Conservation (phyloP, 352 stramenopile species). For the Phytophthora ohioensis region DNA sequence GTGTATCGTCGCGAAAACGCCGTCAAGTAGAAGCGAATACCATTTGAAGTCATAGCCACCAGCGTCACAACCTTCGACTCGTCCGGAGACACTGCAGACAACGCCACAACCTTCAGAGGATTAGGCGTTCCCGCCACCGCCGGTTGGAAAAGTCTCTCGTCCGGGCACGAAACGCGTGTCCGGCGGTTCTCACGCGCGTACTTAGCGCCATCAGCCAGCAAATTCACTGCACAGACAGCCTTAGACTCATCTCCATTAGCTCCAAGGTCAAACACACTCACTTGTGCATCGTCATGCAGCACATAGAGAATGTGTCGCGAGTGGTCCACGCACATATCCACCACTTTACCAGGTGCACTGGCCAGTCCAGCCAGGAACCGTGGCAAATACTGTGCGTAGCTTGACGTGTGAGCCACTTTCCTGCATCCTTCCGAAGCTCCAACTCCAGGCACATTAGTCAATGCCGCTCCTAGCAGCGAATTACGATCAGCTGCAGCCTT, state of each 20-base stretch:
- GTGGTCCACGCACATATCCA: conserved; percentile 90
- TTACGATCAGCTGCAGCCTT: conserved; percentile 43
- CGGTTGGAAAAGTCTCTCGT: conserved; percentile 82
- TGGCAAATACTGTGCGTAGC: conserved; percentile 81
- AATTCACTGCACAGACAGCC: conserved; percentile 72
- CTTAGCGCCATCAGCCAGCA: conserved; percentile 76
- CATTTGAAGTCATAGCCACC: conserved; percentile 93
- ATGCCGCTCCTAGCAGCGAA: conserved; percentile 39
- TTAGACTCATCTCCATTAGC: conserved; percentile 60
- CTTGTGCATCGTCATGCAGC: conserved; percentile 82
- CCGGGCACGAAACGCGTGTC: conserved; percentile 83
- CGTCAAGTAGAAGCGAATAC: conserved; percentile 95
- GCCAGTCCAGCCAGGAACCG: conserved; percentile 80
- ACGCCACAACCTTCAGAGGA: conserved; percentile 74
- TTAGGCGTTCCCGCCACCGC: conserved; percentile 33
- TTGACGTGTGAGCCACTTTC: conserved; percentile 93
- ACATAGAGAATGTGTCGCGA: conserved; percentile 93
- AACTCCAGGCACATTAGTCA: conserved; percentile 40
- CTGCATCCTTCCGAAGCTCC: conserved; percentile 83
- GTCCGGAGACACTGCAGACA: conserved; percentile 67
- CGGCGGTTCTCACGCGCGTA: conserved; percentile 87
- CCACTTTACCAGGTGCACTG: conserved; percentile 83
- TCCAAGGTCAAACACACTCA: conserved; percentile 83
- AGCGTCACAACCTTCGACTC: conserved; percentile 91
- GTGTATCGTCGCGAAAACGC: conserved; percentile 79